These are phyloP conservation scores for Withania somnifera DNA, from an alignment of 305 asterid species.

Conservation along the genomic window DNA sequence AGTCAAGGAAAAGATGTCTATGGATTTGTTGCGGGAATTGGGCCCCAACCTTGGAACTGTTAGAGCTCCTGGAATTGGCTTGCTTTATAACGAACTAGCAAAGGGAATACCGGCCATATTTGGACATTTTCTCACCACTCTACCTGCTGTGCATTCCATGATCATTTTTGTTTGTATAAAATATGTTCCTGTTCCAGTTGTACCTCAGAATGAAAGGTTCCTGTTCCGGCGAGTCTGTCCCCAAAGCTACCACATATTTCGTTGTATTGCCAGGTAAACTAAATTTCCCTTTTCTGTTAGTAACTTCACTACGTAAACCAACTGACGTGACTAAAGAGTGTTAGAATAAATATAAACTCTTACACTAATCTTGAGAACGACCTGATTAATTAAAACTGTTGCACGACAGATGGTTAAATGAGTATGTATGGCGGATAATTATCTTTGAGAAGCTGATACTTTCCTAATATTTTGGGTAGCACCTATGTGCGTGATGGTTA, in stretches of 20 bases:
- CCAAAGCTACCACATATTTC: slow-evolving; percentile 88
- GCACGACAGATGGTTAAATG: not conserved
- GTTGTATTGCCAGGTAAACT: slow-evolving; percentile 92
- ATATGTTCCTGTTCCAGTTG: slow-evolving; percentile 90
- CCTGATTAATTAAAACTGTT: not conserved
- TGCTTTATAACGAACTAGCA: slow-evolving; percentile 91
- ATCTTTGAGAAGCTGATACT: not conserved
- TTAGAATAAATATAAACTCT: not conserved
- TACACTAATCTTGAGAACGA: not conserved
- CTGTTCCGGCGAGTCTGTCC: slow-evolving; percentile 93
- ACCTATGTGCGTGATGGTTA: not conserved
- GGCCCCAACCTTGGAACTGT: slow-evolving; percentile 91
- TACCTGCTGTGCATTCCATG: slow-evolving; percentile 99
- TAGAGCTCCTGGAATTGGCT: slow-evolving; percentile 98
- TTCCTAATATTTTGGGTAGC: not conserved
- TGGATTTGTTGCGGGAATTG: slow-evolving; percentile 78
- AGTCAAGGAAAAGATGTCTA: slow-evolving; percentile 78
- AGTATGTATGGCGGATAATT: not conserved
- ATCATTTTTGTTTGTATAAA: slow-evolving; percentile 91
- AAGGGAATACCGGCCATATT: slow-evolving; percentile 95
- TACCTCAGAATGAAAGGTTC: slow-evolving; percentile 89
- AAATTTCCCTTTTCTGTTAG: not conserved
- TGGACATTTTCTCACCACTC: slow-evolving; percentile 89
- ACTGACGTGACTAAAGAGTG: not conserved
- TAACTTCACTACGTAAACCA: not conserved